Conservation (phyloP, 1,284 basidiomycete genomes). For the Gymnopus androsaceus region DNA sequence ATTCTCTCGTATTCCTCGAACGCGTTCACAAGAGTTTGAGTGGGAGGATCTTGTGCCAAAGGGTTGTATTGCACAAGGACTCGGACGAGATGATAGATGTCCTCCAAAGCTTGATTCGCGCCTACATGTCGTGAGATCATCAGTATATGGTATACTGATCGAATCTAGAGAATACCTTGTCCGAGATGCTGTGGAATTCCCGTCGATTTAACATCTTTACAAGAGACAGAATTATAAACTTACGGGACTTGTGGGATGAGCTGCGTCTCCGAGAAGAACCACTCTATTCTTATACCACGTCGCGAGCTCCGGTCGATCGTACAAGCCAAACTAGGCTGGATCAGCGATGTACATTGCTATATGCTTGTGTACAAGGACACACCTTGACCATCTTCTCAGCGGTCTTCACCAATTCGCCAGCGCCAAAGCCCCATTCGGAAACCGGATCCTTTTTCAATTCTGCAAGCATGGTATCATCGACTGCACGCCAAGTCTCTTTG, state of each 20-base stretch:
- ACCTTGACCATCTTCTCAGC: constrained; percentile 44
- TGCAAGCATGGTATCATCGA: constrained; percentile 34
- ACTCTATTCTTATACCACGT: constrained; percentile 45
- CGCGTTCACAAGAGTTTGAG: constrained; percentile 30
- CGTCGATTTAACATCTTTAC: constrained; percentile 4
- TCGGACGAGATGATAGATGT: constrained; percentile 41
- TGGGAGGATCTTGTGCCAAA: constrained; percentile 28
- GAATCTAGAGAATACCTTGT: no score
- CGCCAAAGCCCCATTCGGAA: constrained; percentile 38
- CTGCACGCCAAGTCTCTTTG: constrained; percentile 45
- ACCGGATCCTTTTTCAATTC: constrained; percentile 33
- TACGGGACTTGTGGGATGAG: constrained; percentile 47
- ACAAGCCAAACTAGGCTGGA: constrained; percentile 43
- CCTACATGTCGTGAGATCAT: no score
- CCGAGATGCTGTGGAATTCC: constrained; percentile 41
- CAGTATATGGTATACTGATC: no score
- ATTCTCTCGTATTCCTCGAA: constrained; percentile 47
- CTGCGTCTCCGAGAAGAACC: constrained; percentile 43
- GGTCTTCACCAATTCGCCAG: constrained; percentile 36
- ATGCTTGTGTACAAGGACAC: not conserved
- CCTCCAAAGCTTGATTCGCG: constrained; percentile 52
- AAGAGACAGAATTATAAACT: not conserved
- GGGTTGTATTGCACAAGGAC: constrained; percentile 39
- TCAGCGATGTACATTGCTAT: not conserved
- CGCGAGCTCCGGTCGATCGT: constrained; percentile 45